phyloP scores from a whole-genome alignment of 2,329 filamentous ascomycete genomes.

The Cryphonectria naterciae region DNA sequence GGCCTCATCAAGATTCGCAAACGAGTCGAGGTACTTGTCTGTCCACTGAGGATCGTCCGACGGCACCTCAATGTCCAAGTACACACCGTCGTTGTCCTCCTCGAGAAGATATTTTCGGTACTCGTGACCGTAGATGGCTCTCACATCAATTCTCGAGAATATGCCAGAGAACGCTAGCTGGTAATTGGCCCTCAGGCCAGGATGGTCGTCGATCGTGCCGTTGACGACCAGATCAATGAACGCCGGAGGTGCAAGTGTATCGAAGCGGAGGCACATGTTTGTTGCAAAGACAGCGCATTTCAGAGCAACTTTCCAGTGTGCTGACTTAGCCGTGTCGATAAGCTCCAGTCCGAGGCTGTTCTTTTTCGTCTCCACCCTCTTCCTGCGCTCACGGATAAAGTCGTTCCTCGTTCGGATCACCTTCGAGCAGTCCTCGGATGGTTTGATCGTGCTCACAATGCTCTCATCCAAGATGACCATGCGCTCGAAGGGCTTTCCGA shows the following conservation, averaged over 20 bases:
- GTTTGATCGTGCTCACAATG: conserved; percentile 72
- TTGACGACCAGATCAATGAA: conserved; percentile 82
- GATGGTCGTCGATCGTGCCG: conserved; percentile 89
- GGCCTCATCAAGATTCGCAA: conserved; percentile 69
- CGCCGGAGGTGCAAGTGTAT: conserved; percentile 78
- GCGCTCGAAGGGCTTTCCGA: conserved; percentile 84
- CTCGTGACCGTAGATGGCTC: conserved; percentile 82
- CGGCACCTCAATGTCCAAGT: conserved; percentile 72
- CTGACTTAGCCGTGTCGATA: conserved; percentile 73
- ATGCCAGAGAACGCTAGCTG: conserved; percentile 74
- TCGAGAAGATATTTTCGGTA: conserved; percentile 87
- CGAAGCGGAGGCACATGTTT: conserved; percentile 89
- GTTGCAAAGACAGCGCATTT: conserved; percentile 88
- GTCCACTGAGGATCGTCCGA: conserved; percentile 81
- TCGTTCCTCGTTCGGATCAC: conserved; percentile 69
- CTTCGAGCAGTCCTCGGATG: conserved; percentile 64
- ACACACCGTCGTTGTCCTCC: conserved; percentile 77
- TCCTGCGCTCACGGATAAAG: conserved; percentile 75
- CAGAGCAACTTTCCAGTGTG: conserved; percentile 96
- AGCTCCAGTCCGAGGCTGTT: conserved; percentile 78
- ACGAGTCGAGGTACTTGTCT: conserved; percentile 73
- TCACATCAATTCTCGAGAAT: conserved; percentile 85
- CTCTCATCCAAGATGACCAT: conserved; percentile 80
- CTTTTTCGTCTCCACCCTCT: conserved; percentile 83
- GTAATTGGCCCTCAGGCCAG: conserved; percentile 80